phyloP scores from a whole-genome alignment of 345 rosid species.

The thale cress (Arabidopsis thaliana) region TAIR10.1 NC_003075.7:11341001-11341500 shows the following conservation, averaged over 20 bases:
- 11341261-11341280: conserved; percentile 1
- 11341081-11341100: conserved; percentile 82
- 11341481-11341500: conserved; percentile 75
- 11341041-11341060: conserved; percentile 74
- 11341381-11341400: conserved; percentile 82
- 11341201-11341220: conserved; percentile 69
- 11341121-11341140: conserved; percentile 79
- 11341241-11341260: neutral
- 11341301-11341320: conserved; percentile 83
- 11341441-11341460: conserved; percentile 87
- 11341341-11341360: conserved; percentile 95
- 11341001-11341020: conserved; percentile 92
- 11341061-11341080: conserved; percentile 88
- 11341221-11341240: neutral
- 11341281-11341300: conserved; percentile 29
- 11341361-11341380: conserved; percentile 96
- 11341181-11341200: conserved; percentile 74
- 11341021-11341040: conserved; percentile 83
- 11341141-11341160: conserved; percentile 79
- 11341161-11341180: conserved; percentile 71
- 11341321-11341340: conserved; percentile 87
- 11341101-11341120: conserved; percentile 78
- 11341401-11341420: conserved; percentile 67
- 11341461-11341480: conserved; percentile 93
- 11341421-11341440: conserved; percentile 81